These are phyloP conservation scores for Auriscalpium orientale DNA, from an alignment of 768 basidiomycete species.

Conservation along the genomic window DNA sequence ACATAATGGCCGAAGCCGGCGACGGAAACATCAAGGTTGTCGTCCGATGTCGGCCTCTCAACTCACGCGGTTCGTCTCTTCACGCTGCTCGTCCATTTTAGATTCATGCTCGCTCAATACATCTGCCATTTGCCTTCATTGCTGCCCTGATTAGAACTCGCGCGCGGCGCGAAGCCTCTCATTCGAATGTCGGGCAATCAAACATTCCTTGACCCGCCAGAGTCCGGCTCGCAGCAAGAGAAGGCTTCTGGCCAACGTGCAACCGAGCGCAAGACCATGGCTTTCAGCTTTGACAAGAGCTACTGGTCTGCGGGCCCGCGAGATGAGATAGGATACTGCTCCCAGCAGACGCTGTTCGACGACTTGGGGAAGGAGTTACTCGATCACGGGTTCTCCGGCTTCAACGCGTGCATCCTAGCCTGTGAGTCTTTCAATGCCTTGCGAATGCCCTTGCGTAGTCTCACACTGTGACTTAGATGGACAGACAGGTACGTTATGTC, in stretches of 20 bases:
- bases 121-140: neutral
- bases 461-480: slow-evolving; percentile 39
- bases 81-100: neutral
- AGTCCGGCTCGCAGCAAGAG: slow-evolving; percentile 52
- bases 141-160: slow-evolving; percentile 54
- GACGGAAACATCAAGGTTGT: slow-evolving; percentile 91
- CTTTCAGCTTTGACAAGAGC: slow-evolving; percentile 94
- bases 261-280: slow-evolving; percentile 82
- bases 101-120: neutral
- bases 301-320: slow-evolving; percentile 94
- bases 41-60: slow-evolving; percentile 94
- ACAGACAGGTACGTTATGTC: slow-evolving; percentile 65
- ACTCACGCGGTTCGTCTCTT: slow-evolving; percentile 69
- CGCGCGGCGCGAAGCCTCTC: slow-evolving; percentile 87
- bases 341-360: slow-evolving; percentile 89
- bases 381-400: slow-evolving; percentile 92
- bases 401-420: slow-evolving; percentile 98
- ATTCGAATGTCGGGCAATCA: slow-evolving; percentile 94
- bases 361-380: slow-evolving; percentile 91
- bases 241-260: slow-evolving; percentile 62
- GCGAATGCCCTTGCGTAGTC: slow-evolving; percentile 1
- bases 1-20: slow-evolving; percentile 61
- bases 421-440: slow-evolving; percentile 54
- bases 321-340: slow-evolving; percentile 87
- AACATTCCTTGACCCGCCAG: slow-evolving; percentile 88